Evolutionary conservation across 1,284 basidiomycete species (phyloP).

Genomic region (Sporisorium exsertum): DNA sequence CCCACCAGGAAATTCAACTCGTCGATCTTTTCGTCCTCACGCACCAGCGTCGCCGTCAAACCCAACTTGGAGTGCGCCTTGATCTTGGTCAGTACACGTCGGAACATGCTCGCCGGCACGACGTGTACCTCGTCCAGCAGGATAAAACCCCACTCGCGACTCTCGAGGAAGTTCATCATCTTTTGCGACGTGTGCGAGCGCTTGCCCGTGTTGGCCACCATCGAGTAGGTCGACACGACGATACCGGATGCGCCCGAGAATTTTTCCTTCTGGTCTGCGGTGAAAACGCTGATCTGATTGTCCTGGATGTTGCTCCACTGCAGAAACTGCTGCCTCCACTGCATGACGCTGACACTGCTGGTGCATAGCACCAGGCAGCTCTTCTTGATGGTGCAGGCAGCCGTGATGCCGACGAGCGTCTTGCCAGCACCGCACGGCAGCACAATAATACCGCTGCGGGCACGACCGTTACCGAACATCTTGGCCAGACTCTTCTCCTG

Average conservation of each 20-base stretch:
- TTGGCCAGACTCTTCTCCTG: slow-evolving; percentile 69
- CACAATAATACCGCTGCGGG: slow-evolving; percentile 91
- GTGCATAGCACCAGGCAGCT: slow-evolving; percentile 93
- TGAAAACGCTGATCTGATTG: slow-evolving; percentile 68
- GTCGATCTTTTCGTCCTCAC: slow-evolving; percentile 98
- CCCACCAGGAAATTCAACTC: slow-evolving; percentile 99
- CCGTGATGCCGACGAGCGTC: slow-evolving; percentile 97
- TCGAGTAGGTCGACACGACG: slow-evolving; percentile 69
- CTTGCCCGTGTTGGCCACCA: slow-evolving; percentile 69
- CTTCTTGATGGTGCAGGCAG: slow-evolving; percentile 99
- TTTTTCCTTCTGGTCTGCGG: slow-evolving; percentile 68
- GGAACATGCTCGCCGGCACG: slow-evolving; percentile 69
- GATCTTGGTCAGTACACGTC: slow-evolving; percentile 68
- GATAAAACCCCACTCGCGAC: slow-evolving; percentile 69
- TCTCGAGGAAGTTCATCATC: slow-evolving; percentile 70
- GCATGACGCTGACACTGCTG: slow-evolving; percentile 69
- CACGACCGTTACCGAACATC: slow-evolving; percentile 69
- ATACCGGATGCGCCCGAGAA: slow-evolving; percentile 68
- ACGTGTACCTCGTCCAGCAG: slow-evolving; percentile 69
- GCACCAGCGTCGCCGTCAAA: slow-evolving; percentile 82
- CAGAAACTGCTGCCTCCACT: slow-evolving; percentile 68
- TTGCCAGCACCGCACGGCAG: slow-evolving; percentile 98
- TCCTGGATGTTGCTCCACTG: slow-evolving; percentile 69
- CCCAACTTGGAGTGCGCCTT: slow-evolving; percentile 69
- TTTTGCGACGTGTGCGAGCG: slow-evolving; percentile 69